Conservation (phyloP, 2,329 filamentous ascomycete species). For the Capronia coronata region DNA sequence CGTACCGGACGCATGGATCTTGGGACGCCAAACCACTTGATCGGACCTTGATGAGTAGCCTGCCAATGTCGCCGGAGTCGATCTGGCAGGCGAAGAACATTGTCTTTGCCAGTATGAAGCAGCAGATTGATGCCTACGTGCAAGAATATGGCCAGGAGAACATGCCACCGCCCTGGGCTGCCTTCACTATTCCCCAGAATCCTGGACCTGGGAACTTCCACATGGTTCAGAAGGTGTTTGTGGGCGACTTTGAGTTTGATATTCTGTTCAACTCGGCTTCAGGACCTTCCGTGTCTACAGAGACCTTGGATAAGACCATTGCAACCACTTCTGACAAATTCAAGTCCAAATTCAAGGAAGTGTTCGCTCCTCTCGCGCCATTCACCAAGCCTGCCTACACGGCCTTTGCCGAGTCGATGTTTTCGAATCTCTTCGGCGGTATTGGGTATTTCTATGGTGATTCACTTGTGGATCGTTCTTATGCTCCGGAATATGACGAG, state of each 20-base stretch:
- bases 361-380: slow-evolving; percentile 68
- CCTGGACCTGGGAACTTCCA: slow-evolving; percentile 73
- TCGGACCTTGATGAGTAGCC: slow-evolving; percentile 67
- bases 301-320: slow-evolving; percentile 65
- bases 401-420: slow-evolving; percentile 77
- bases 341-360: slow-evolving; percentile 63
- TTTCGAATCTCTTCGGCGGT: slow-evolving; percentile 89
- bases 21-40: slow-evolving; percentile 65
- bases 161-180: slow-evolving; percentile 73
- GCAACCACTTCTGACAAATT: slow-evolving; percentile 61
- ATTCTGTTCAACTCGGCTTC: slow-evolving; percentile 80
- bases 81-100: slow-evolving; percentile 80
- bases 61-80: slow-evolving; percentile 58
- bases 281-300: slow-evolving; percentile 50
- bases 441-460: slow-evolving; percentile 93
- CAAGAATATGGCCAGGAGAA: slow-evolving; percentile 57
- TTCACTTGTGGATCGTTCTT: slow-evolving; percentile 80
- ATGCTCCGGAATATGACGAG: slow-evolving; percentile 89
- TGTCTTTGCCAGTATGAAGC: slow-evolving; percentile 58
- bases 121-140: slow-evolving; percentile 54
- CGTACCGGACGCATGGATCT: slow-evolving; percentile 56
- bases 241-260: slow-evolving; percentile 87
- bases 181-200: slow-evolving; percentile 69
- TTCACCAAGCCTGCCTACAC: slow-evolving; percentile 68
- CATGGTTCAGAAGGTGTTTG: slow-evolving; percentile 82